A percentile compares a stretch with the other conserved stretches of the same genome.
phyloP scores from a whole-genome alignment of 2,329 filamentous ascomycete species.

The Cytospora piceicola region DNA sequence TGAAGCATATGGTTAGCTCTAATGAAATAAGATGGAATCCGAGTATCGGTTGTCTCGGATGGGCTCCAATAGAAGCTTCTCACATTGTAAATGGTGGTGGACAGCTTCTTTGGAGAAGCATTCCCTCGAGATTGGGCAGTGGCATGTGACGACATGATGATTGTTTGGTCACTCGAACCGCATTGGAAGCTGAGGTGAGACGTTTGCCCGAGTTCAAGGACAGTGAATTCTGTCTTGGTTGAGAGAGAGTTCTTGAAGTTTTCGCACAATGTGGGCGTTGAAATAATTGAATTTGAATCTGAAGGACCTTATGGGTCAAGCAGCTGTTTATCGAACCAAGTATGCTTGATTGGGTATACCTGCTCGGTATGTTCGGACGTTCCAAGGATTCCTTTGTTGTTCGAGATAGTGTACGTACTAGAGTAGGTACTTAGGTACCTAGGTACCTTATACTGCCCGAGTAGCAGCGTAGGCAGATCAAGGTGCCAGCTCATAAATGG shows the following conservation, averaged over 20 bases:
- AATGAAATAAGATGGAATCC: not conserved
- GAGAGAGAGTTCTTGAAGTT: too few relatives aligned
- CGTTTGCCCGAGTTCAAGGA: not conserved
- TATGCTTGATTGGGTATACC: not conserved
- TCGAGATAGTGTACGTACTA: not conserved
- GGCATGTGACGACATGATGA: conserved; percentile 23
- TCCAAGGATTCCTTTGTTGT: too few relatives aligned
- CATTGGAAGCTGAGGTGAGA: not conserved
- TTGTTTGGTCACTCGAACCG: not conserved
- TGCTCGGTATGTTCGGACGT: not conserved
- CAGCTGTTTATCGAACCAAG: not conserved
- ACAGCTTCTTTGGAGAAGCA: conserved; percentile 27
- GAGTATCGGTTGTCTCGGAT: not conserved
- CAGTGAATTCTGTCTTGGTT: not conserved
- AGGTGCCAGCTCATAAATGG: not conserved
- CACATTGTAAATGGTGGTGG: conserved; percentile 35
- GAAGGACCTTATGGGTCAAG: too few relatives aligned
- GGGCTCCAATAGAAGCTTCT: not conserved
- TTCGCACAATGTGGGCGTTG: too few relatives aligned
- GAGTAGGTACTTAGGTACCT: not conserved
- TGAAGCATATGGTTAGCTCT: conserved; percentile 32
- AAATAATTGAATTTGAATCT: too few relatives aligned
- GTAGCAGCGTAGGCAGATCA: not conserved
- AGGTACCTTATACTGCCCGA: too few relatives aligned
- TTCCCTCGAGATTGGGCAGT: conserved; percentile 22